Evolutionary conservation across 2,329 filamentous ascomycete genomes (phyloP).

Genomic region (Pyrenophora seminiperda): DNA sequence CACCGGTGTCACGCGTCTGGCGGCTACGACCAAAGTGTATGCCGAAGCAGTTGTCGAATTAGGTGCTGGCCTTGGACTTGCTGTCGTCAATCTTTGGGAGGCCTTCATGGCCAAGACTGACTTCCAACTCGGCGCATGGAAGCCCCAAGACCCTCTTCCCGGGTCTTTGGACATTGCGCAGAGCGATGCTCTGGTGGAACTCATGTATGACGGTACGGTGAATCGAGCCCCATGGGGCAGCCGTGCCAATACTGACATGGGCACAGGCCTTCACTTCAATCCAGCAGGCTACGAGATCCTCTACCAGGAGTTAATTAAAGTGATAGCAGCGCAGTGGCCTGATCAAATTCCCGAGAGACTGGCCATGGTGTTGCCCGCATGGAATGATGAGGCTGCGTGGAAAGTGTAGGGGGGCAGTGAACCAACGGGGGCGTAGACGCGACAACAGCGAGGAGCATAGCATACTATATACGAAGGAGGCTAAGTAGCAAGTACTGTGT

Average conservation of each 20-base stretch:
- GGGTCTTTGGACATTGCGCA: constrained; percentile 64
- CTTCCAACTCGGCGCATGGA: constrained; percentile 52
- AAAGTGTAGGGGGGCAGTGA: constrained; percentile 26
- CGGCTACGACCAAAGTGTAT: constrained; percentile 65
- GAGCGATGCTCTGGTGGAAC: constrained; percentile 59
- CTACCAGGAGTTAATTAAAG: constrained; percentile 58
- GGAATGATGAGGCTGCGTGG: constrained; percentile 52
- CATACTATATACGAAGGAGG: neutral
- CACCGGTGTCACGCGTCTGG: constrained; percentile 58
- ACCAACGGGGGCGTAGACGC: neutral
- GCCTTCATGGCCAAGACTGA: constrained; percentile 71
- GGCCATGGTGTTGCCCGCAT: constrained; percentile 59
- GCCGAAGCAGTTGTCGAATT: constrained; percentile 69
- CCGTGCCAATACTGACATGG: constrained; percentile 13
- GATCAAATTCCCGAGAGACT: constrained; percentile 60
- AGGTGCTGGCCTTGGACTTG: constrained; percentile 60
- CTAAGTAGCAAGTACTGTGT: neutral
- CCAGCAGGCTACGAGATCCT: constrained; percentile 62
- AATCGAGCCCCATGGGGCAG: neutral
- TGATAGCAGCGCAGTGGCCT: constrained; percentile 59
- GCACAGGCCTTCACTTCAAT: constrained; percentile 63
- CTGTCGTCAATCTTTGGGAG: constrained; percentile 79
- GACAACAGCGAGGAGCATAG: neutral
- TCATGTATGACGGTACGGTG: constrained; percentile 62
- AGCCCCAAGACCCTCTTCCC: constrained; percentile 53